A percentile compares a stretch with the other conserved stretches of the same genome.
Evolutionary conservation across 2,329 filamentous ascomycete genomes (phyloP).

Genomic region (Xylariaceae sp.): DNA sequence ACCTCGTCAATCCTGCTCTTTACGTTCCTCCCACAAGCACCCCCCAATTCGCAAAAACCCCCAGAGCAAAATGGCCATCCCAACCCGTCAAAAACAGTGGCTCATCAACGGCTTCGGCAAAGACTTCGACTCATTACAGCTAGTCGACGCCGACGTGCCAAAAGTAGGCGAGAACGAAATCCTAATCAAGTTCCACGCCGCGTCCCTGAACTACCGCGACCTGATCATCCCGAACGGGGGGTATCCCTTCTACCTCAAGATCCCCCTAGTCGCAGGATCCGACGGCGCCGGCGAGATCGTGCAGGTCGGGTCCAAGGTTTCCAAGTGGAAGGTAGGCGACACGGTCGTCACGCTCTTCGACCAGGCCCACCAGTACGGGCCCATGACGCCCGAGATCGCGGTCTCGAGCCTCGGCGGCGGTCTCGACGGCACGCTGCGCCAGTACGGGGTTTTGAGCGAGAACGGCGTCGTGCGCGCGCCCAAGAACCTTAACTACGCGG

Average conservation of each 20-base stretch:
- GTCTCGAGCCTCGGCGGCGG: slow-evolving; percentile 62
- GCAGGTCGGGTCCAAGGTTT: slow-evolving; percentile 47
- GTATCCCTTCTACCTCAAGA: slow-evolving; percentile 42
- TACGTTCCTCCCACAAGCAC: too few relatives aligned
- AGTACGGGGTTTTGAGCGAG: slow-evolving; percentile 65
- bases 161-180: slow-evolving; percentile 66
- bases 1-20: too few relatives aligned
- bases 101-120: slow-evolving; percentile 45
- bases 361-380: slow-evolving; percentile 48
- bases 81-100: slow-evolving; percentile 47
- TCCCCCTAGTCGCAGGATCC: slow-evolving; percentile 47
- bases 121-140: slow-evolving; percentile 58
- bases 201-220: slow-evolving; percentile 53
- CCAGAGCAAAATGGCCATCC: slow-evolving; percentile 12
- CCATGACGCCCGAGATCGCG: slow-evolving; percentile 34
- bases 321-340: slow-evolving; percentile 49
- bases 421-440: slow-evolving; percentile 63
- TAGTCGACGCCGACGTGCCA: slow-evolving; percentile 52
- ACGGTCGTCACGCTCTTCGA: slow-evolving; percentile 59
- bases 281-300: slow-evolving; percentile 53
- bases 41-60: too few relatives aligned
- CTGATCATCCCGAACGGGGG: slow-evolving; percentile 47
- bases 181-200: slow-evolving; percentile 59
- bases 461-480: slow-evolving; percentile 63
- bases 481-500: slow-evolving; percentile 46